Evolutionary conservation across 345 rosid genomes (phyloP).

Genomic region (Linum lewisii): DNA sequence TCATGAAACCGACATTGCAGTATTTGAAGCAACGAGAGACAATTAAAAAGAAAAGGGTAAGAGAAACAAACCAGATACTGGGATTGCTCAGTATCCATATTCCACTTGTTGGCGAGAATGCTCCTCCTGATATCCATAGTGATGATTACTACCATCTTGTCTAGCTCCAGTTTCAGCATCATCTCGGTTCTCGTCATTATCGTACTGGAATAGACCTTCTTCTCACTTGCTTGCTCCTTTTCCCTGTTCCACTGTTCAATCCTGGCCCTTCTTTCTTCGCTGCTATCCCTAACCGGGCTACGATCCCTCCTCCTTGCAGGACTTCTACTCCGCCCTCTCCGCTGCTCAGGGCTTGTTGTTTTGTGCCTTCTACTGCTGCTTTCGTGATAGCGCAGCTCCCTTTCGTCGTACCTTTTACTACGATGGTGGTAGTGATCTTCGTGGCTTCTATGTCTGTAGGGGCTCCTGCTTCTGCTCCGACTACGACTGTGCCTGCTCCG

Average conservation of each 20-base stretch:
- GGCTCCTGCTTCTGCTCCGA: constrained; percentile 49
- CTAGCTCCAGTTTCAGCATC: no score
- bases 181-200: neutral
- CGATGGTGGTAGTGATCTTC: constrained; percentile 29
- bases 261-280: constrained; percentile 71
- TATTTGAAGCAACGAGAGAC: neutral
- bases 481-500: constrained; percentile 38
- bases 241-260: constrained; percentile 81
- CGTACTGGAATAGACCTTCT: no score
- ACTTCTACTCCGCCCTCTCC: constrained; percentile 26
- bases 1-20: no score
- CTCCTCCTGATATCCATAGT: neutral
- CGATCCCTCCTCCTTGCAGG: constrained; percentile 36
- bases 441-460: constrained; percentile 44
- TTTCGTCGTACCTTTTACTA: constrained; percentile 40
- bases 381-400: constrained; percentile 31
- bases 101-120: neutral
- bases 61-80: neutral
- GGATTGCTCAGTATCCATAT: neutral
- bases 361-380: constrained; percentile 32
- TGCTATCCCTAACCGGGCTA: constrained; percentile 58
- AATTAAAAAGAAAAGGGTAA: neutral
- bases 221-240: constrained; percentile 30
- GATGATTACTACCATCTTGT: neutral
- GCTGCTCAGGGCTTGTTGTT: neutral